Percentiles rank a stretch among this genome's conserved stretches.
These are phyloP conservation scores for Andrographis paniculata DNA, from an alignment of 305 asterid species.

Conservation along the genomic window DNA sequence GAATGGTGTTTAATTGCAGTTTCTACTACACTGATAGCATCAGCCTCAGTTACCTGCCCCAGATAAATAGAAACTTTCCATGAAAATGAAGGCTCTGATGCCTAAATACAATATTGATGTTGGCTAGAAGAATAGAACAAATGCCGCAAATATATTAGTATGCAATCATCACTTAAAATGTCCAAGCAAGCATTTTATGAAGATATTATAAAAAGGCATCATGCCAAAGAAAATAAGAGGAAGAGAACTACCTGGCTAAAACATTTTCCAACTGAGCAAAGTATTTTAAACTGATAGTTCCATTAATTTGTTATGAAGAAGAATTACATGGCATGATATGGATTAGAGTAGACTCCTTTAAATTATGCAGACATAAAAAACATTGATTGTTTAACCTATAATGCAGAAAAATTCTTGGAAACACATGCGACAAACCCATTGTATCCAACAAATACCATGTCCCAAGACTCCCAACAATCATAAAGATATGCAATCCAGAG, in stretches of 20 bases:
- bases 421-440: not conserved
- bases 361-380: too few species aligned
- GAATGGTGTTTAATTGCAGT: slow-evolving; percentile 55
- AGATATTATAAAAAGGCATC: not conserved
- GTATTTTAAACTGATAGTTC: not conserved
- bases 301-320: not conserved
- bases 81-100: slow-evolving; percentile 17
- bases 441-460: not conserved
- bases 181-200: slow-evolving; percentile 3
- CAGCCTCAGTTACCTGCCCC: slow-evolving; percentile 90
- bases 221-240: not conserved
- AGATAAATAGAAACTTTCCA: slow-evolving; percentile 15
- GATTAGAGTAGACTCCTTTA: too few species aligned
- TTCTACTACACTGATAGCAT: slow-evolving; percentile 83
- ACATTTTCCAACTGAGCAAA: not conserved
- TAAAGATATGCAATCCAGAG: slow-evolving; percentile 6
- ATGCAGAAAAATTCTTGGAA: not conserved
- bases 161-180: not conserved
- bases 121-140: slow-evolving; percentile 1
- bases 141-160: not conserved
- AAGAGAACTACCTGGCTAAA: not conserved
- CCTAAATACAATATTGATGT: slow-evolving; percentile 10
- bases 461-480: not conserved
- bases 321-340: slow-evolving; percentile 10
- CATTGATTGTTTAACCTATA: too few species aligned